A percentile compares a stretch with the other conserved stretches of the same genome.
Conservation (phyloP, 805 yeast genomes). For the Candida khao-thaluensis region DNA sequence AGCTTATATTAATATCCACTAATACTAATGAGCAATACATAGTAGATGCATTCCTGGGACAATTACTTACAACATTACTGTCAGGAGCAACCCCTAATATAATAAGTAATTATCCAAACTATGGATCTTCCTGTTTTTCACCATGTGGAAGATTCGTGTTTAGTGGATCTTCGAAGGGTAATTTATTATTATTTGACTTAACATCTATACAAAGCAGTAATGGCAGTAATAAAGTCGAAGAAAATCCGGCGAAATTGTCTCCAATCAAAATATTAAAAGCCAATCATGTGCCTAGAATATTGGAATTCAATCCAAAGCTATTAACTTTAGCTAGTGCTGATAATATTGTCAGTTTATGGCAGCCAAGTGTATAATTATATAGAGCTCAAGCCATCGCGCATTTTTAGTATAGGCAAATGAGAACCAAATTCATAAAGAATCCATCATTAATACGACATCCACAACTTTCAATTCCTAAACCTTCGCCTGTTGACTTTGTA, state of each 20-base stretch:
- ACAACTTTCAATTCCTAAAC: not conserved
- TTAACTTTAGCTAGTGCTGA: slow-evolving; percentile 67
- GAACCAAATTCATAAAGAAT: slow-evolving; percentile 6
- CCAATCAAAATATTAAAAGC: slow-evolving; percentile 25
- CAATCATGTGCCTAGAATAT: slow-evolving; percentile 43
- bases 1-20: slow-evolving; percentile 56
- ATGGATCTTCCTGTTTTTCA: slow-evolving; percentile 36
- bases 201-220: slow-evolving; percentile 22
- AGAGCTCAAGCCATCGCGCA: no score
- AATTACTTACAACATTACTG: slow-evolving; percentile 32
- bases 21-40: slow-evolving; percentile 56
- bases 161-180: slow-evolving; percentile 29
- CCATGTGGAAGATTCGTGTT: slow-evolving; percentile 42
- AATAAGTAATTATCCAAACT: slow-evolving; percentile 27
- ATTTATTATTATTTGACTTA: slow-evolving; percentile 31
- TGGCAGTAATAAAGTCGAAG: slow-evolving; percentile 13
- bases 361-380: no score
- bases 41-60: slow-evolving; percentile 69
- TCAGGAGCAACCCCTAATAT: slow-evolving; percentile 1
- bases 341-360: slow-evolving; percentile 40
- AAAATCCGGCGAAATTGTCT: slow-evolving; percentile 20
- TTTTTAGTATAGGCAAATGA: no score
- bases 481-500: not conserved
- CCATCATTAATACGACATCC: slow-evolving; percentile 9
- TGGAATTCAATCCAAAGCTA: slow-evolving; percentile 60